Evolutionary conservation across 768 basidiomycete species (phyloP), one percentile per base, ranked within the genome.

Genomic region (Leucosporidium yakuticum): DNA sequence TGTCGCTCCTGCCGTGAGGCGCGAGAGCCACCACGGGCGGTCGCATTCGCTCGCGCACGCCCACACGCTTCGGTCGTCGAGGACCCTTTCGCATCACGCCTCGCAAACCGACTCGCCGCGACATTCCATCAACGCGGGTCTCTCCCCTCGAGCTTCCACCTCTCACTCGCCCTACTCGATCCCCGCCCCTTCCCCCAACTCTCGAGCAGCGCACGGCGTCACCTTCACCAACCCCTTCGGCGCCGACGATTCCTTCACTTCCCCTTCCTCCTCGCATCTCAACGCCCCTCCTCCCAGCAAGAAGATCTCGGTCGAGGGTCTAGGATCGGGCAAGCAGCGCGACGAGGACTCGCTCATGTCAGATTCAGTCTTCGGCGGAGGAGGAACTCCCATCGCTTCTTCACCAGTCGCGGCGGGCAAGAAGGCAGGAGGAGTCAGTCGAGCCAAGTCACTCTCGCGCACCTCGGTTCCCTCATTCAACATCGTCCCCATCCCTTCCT

Each of bases 31-130:
- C 9, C 65, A 69, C 29, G 7, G 59, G 12, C 57, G 71, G 2
- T 32, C 59, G 4, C 62, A 67, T 54, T 72, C 71, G 4, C 71
- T 72, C 62, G 71, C 65, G 0, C 71, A 72, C 23, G 71, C 71
- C 2, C 71, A 72, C 59, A 32, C 67, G 4, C 44, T 72, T 12
- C 36, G 58, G n/a, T 59, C 58, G 23, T 68, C 70, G 9, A 67
- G 70, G 17, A 63, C 49, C 34, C 70, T 71, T 19, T 65, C 70
- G 15, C 53, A 60, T 14, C 58, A 59, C 58, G 34, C n/a, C 58
- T 47, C 58, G 6, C 39, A 44, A 61, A 44, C 64, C 67, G 21
- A 32, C 47, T 12, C 34, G 11, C 27, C 36, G 49, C 57, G 54
- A 32, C 9, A 21, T 34, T 7, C 2, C 11, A 31, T 34, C 9